These are phyloP conservation scores for Boletus semigastroideus DNA, from an alignment of 1,284 basidiomycete genomes.

Conservation along the genomic window DNA sequence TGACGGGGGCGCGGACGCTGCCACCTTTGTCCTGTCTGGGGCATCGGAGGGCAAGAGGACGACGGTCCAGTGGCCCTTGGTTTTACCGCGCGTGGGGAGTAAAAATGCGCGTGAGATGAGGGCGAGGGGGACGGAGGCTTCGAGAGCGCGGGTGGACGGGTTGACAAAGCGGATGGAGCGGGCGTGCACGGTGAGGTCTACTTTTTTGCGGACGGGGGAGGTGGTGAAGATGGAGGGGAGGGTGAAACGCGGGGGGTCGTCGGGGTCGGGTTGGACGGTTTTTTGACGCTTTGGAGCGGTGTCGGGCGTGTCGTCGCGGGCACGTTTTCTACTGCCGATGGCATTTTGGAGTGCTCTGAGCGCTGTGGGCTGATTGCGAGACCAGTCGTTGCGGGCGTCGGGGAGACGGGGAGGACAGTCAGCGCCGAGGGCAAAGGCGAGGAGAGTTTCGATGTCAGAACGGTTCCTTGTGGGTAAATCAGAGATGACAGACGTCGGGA, in stretches of 20 bases:
- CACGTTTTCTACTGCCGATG: slow-evolving; percentile 21
- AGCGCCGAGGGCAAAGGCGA: slow-evolving; percentile 32
- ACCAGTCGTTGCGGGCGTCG: slow-evolving; percentile 21
- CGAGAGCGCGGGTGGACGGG: slow-evolving; percentile 43
- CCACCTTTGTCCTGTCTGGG: slow-evolving; percentile 39
- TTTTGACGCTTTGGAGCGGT: slow-evolving; percentile 14
- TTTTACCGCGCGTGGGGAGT: slow-evolving; percentile 64
- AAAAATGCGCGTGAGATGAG: slow-evolving; percentile 57
- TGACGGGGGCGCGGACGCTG: slow-evolving; percentile 22
- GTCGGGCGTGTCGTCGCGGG: slow-evolving; percentile 17
- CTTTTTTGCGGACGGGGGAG: slow-evolving; percentile 69
- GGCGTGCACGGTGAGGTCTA: slow-evolving; percentile 55
- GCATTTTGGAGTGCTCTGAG: slow-evolving; percentile 22
- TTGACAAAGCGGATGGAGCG: slow-evolving; percentile 50
- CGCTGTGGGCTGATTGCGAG: slow-evolving; percentile 22
- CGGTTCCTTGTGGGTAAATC: too few species aligned
- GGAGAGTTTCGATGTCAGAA: slow-evolving; percentile 21
- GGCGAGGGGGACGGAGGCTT: slow-evolving; percentile 48
- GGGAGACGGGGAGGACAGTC: slow-evolving; percentile 24
- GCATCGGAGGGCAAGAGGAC: slow-evolving; percentile 54
- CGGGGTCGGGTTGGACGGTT: background rate
- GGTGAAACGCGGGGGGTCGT: slow-evolving; percentile 47
- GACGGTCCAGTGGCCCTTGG: slow-evolving; percentile 66
- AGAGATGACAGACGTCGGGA: slow-evolving; percentile 15
- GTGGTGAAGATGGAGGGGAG: slow-evolving; percentile 60